Base-by-base conservation (phyloP, 345 rosid species). In the Citrus cavaleriei region DNA sequence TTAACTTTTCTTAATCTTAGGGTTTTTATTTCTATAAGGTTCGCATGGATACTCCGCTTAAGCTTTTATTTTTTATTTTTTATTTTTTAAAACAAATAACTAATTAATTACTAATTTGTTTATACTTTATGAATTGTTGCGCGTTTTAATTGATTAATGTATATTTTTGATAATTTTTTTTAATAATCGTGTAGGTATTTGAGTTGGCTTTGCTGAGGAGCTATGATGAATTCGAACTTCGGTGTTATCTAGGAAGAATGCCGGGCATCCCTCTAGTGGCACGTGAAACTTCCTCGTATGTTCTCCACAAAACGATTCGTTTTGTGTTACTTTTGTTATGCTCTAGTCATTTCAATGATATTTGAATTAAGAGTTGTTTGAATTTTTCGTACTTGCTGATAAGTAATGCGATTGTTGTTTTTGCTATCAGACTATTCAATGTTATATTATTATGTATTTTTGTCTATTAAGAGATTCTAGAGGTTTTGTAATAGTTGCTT, bases 201-300 rank as follows among this genome's bases (percentile, higher is more conserved):
- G 70, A 51, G 55, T 74, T 63, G 18, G 67, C 24, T 32, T 40
- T 54, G 38, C 68, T 68, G 73, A 37, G 57, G 59, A 85, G 86
- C 84, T 70, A 81, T 87, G 95, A 67, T 87, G 95, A 63, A 81
- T 78, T 73, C 82, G 38, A 75, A 61, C 68, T 72, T 67, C 60
- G 83, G 78, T 76, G 62, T 73, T 71, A 72, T 75, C 66, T 88
- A 82, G 79, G 80, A 85, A 86, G 87, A 89, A 94, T 94, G 98
- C 98, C 96, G 83, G 95, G 98, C 90, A 91, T 94, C 81, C 96
- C 96, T 85, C 84, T 94, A 78, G 89, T 88, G 64, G 82, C 89
- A 84, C 96, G 92, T 73, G 91, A 90, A 88, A 82, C 95, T 75
- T 89, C 98, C 78, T 88, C 95, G 98, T 93, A 87, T 24, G 90